Percentiles rank a stretch among this genome's conserved stretches.
These are phyloP conservation scores for Candida xiaguanensis DNA, from an alignment of 805 yeast genomes.

Conservation along the genomic window DNA sequence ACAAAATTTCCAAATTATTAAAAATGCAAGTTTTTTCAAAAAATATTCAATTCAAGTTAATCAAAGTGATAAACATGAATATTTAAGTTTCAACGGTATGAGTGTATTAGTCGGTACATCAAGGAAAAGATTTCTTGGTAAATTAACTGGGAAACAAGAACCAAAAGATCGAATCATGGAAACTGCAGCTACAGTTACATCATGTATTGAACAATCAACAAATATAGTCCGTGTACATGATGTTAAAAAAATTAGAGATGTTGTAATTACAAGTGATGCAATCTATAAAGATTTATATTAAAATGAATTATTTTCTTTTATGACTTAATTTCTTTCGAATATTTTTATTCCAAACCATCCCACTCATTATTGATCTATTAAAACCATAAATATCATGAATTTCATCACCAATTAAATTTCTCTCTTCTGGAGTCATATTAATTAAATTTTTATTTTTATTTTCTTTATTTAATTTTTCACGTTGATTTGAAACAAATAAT, in stretches of 20 bases:
- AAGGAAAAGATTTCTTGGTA: constrained; percentile 82
- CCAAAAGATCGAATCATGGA: constrained; percentile 69
- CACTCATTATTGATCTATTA: constrained; percentile 44
- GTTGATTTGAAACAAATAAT: constrained; percentile 66
- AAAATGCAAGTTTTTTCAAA: constrained; percentile 47
- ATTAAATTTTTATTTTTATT: constrained; percentile 26
- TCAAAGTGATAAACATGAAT: constrained; percentile 17
- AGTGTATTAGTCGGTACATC: constrained; percentile 85
- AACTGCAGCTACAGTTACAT: constrained; percentile 70
- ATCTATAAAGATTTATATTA: constrained; percentile 41
- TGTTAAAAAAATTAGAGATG: constrained; percentile 49
- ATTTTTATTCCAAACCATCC: constrained; percentile 62
- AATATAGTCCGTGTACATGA: constrained; percentile 91
- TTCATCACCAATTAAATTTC: constrained; percentile 29
- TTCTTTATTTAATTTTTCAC: constrained; percentile 37
- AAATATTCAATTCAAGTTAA: constrained; percentile 37
- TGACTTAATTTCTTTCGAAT: constrained; percentile 50
- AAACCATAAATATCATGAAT: constrained; percentile 45
- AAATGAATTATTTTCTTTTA: constrained; percentile 14
- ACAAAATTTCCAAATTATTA: constrained; percentile 68
- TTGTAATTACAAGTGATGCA: constrained; percentile 66
- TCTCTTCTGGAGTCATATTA: constrained; percentile 38
- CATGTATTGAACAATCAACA: constrained; percentile 68
- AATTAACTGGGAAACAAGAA: constrained; percentile 52
- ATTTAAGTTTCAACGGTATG: constrained; percentile 46